Evolutionary conservation across 164 flowering plant species (phyloP).

Genomic region (Macadamia integrifolia): DNA sequence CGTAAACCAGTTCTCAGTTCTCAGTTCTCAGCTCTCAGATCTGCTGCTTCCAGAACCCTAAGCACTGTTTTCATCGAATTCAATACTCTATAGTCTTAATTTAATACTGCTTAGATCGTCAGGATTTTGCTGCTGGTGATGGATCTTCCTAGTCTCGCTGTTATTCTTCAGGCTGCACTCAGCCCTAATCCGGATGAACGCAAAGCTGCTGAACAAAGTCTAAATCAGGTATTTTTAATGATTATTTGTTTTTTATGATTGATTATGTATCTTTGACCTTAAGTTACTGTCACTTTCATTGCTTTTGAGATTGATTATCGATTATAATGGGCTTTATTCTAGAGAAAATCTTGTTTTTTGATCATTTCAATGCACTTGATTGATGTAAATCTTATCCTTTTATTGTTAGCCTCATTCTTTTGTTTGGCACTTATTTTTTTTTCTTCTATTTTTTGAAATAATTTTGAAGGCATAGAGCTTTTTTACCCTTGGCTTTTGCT

Average conservation of each 20-base stretch:
- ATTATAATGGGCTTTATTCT: not conserved
- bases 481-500: no score
- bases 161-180: slow-evolving; percentile 80
- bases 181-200: slow-evolving; percentile 86
- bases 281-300: not conserved
- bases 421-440: not conserved
- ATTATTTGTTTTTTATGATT: not conserved
- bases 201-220: slow-evolving; percentile 85
- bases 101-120: no score
- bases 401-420: not conserved
- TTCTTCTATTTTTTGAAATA: not conserved
- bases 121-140: slow-evolving; percentile 15
- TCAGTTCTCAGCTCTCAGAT: no score
- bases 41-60: no score
- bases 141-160: slow-evolving; percentile 83
- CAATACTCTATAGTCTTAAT: no score
- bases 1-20: no score
- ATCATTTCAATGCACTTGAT: not conserved
- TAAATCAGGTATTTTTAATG: slow-evolving; percentile 59
- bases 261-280: not conserved
- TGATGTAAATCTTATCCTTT: not conserved
- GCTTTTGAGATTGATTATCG: not conserved
- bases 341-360: no score
- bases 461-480: no score
- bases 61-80: no score